These are phyloP conservation scores for Colletotrichum sp. DNA, from an alignment of 2,329 filamentous ascomycete genomes.

Conservation along the genomic window DNA sequence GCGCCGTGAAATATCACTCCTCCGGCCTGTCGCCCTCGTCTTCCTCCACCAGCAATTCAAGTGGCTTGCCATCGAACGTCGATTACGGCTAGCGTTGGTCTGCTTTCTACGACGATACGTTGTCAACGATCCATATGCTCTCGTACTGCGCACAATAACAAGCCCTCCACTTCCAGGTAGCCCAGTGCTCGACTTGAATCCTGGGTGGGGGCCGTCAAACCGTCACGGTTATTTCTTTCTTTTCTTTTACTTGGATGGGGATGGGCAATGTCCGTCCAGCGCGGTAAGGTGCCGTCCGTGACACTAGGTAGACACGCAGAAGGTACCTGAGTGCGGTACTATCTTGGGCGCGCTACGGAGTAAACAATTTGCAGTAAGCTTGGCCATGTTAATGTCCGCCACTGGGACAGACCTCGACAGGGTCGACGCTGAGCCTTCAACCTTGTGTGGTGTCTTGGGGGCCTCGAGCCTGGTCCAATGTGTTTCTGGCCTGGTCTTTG, in stretches of 20 bases:
- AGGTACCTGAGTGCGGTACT: not conserved
- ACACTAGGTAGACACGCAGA: not conserved
- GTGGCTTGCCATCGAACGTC: not conserved
- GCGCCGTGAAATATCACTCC: not conserved
- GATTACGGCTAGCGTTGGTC: not conserved
- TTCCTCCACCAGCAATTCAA: not conserved
- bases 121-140: not conserved
- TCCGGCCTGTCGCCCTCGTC: not conserved
- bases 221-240: not conserved
- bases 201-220: not conserved
- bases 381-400: not conserved
- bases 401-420: not conserved
- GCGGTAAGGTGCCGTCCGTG: not conserved
- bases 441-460: not conserved
- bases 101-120: not conserved
- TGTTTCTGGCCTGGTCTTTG: conserved; percentile 4
- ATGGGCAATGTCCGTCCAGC: not conserved
- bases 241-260: not conserved
- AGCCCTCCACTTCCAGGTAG: not conserved
- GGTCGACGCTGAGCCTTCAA: not conserved
- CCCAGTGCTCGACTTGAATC: not conserved
- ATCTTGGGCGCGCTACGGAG: not conserved
- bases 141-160: not conserved
- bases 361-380: not conserved
- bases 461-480: not conserved